phyloP scores from a whole-genome alignment of 1,139 yeast species.

The Meyerozyma smithsonii region DNA sequence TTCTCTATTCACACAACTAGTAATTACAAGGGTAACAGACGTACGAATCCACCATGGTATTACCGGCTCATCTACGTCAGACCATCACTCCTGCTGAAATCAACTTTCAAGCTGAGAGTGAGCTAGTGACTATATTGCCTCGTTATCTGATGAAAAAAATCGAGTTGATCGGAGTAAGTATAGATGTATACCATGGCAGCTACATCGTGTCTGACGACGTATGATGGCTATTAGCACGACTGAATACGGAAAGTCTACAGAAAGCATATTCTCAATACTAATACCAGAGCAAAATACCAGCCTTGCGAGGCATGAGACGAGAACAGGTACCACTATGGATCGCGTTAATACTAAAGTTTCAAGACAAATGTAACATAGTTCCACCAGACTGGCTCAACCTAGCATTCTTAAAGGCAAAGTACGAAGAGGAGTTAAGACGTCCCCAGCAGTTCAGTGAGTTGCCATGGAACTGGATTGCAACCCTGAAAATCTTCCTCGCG shows the following conservation, averaged over 20 bases:
- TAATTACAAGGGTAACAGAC: no score
- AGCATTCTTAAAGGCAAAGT: slow-evolving; percentile 48
- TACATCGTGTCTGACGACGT: no score
- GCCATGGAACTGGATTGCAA: slow-evolving; percentile 88
- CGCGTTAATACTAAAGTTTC: slow-evolving; percentile 77
- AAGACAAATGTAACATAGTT: slow-evolving; percentile 78
- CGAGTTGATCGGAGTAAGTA: slow-evolving; percentile 56
- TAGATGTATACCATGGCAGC: slow-evolving; percentile 1
- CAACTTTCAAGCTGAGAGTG: slow-evolving; percentile 82
- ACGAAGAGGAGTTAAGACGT: slow-evolving; percentile 62
- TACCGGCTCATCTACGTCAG: slow-evolving; percentile 52
- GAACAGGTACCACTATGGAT: slow-evolving; percentile 81
- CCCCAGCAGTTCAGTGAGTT: slow-evolving; percentile 61
- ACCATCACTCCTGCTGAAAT: slow-evolving; percentile 75
- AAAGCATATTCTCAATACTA: background rate
- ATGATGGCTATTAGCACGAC: no score
- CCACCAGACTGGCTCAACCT: slow-evolving; percentile 84
- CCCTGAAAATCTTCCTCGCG: slow-evolving; percentile 62
- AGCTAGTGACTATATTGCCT: slow-evolving; percentile 67
- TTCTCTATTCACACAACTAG: no score
- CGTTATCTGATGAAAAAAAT: slow-evolving; percentile 63
- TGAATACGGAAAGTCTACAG: no score
- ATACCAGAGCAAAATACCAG: slow-evolving; percentile 40
- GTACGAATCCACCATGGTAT: slow-evolving; percentile 41
- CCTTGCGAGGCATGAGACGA: slow-evolving; percentile 64